Conservation (phyloP, 805 yeast genomes). For the Spathaspora hagerdaliae region DNA sequence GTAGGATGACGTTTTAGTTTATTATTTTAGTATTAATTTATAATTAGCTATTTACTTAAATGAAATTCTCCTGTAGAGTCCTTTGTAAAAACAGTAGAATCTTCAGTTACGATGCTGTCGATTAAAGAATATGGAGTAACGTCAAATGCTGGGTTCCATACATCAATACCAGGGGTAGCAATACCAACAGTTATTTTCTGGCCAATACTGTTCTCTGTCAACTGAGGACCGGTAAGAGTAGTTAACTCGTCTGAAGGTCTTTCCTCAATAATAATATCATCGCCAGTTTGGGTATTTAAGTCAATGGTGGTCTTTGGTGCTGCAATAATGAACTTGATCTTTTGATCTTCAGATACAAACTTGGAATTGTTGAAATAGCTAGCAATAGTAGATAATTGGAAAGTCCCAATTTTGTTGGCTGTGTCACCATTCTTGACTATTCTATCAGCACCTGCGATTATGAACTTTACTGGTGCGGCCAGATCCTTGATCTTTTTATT, state of each 20-base stretch:
- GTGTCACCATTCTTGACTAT: constrained; percentile 92
- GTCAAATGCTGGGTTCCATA: constrained; percentile 97
- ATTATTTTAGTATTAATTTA: neutral
- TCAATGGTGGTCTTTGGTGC: constrained; percentile 95
- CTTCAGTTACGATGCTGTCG: constrained; percentile 88
- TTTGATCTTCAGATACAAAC: constrained; percentile 1
- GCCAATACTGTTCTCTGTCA: constrained; percentile 25
- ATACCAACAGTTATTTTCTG: constrained; percentile 56
- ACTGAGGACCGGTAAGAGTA: constrained; percentile 58
- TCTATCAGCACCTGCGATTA: constrained; percentile 94
- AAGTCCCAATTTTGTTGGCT: constrained; percentile 95
- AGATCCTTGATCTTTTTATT: constrained; percentile 14
- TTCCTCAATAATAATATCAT: constrained; percentile 78
- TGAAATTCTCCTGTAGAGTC: constrained; percentile 47
- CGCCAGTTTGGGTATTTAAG: constrained; percentile 59
- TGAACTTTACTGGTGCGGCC: constrained; percentile 72
- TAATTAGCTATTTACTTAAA: constrained; percentile 18
- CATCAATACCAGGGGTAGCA: constrained; percentile 80
- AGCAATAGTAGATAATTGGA: constrained; percentile 76
- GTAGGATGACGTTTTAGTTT: neutral
- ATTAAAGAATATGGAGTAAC: constrained; percentile 81
- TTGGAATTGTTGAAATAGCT: constrained; percentile 34
- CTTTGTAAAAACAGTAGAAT: constrained; percentile 50
- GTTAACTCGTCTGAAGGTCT: constrained; percentile 80
- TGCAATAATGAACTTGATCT: constrained; percentile 82